A percentile compares a stretch with the other conserved stretches of the same genome.
phyloP scores from a whole-genome alignment of 176 grass and related monocot species.

The Eragrostis curvula region DNA sequence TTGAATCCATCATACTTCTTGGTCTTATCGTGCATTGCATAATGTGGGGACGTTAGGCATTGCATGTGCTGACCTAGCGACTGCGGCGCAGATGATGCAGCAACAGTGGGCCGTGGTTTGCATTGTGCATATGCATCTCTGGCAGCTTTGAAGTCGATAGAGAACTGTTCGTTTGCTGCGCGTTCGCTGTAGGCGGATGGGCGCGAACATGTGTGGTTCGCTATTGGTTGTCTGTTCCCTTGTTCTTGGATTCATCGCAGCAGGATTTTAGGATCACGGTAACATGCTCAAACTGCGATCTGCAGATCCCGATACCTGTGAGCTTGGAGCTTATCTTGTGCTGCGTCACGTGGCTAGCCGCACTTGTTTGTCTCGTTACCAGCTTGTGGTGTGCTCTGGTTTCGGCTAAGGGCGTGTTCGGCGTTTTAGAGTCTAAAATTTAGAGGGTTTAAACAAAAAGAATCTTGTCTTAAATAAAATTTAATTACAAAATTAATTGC shows the following conservation, averaged over 20 bases:
- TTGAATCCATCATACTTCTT: not conserved
- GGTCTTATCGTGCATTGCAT: not conserved
- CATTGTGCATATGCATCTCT: not conserved
- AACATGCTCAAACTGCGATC: not conserved
- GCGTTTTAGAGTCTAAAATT: too few species aligned
- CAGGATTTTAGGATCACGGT: not conserved
- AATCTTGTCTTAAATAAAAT: too few species aligned
- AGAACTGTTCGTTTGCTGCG: constrained; percentile 33
- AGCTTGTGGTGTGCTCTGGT: not conserved
- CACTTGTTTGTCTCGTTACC: not conserved
- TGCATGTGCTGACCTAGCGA: not conserved
- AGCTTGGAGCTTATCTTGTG: constrained; percentile 8
- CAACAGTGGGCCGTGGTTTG: not conserved
- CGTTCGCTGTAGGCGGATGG: not conserved
- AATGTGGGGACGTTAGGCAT: not conserved
- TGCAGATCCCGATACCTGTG: not conserved
- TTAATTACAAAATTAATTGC: too few species aligned
- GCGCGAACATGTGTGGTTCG: constrained; percentile 31
- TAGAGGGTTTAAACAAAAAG: too few species aligned
- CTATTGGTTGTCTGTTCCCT: not conserved
- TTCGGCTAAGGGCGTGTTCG: not conserved
- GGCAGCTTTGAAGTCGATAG: not conserved
- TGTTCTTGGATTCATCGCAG: constrained; percentile 24
- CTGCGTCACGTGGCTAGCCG: not conserved
- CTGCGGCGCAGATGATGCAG: not conserved